A percentile compares a stretch with the other conserved stretches of the same genome.
phyloP scores from a whole-genome alignment of 2,329 filamentous ascomycete genomes.

The Aaosphaeria arxii region DNA sequence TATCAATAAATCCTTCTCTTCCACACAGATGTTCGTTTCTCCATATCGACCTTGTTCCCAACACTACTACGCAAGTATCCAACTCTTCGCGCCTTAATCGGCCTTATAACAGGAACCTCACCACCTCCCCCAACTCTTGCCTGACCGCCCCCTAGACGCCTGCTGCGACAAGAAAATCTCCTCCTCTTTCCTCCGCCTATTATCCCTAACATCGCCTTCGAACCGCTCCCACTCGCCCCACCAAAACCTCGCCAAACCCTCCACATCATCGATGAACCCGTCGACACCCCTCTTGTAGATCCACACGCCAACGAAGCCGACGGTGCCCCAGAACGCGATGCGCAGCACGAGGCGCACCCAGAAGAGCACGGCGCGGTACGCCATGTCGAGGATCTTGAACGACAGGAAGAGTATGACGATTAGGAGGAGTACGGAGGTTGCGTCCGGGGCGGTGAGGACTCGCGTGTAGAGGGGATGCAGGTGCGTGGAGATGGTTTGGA shows the following conservation, averaged over 20 bases:
- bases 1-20: too few species aligned
- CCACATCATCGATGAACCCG: slow-evolving; percentile 60
- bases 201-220: slow-evolving; percentile 24
- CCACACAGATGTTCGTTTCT: too few species aligned
- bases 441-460: slow-evolving; percentile 38
- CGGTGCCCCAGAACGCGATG: slow-evolving; percentile 61
- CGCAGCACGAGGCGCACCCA: slow-evolving; percentile 68
- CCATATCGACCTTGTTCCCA: neutral
- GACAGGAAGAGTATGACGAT: slow-evolving; percentile 62
- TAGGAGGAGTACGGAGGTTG: slow-evolving; percentile 54
- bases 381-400: slow-evolving; percentile 63
- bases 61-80: neutral
- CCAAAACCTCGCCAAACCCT: slow-evolving; percentile 35
- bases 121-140: neutral
- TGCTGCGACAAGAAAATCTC: slow-evolving; percentile 4
- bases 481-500: slow-evolving; percentile 24
- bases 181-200: slow-evolving; percentile 20
- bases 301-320: slow-evolving; percentile 56
- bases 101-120: neutral
- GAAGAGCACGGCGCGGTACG: slow-evolving; percentile 71
- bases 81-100: neutral
- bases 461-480: slow-evolving; percentile 26
- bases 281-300: slow-evolving; percentile 61
- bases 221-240: slow-evolving; percentile 37
- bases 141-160: slow-evolving; percentile 6